A percentile compares a stretch with the other conserved stretches of the same genome.
These are phyloP conservation scores for Pestalotiopsis sp. DNA, from an alignment of 2,329 filamentous ascomycete genomes.

Conservation along the genomic window DNA sequence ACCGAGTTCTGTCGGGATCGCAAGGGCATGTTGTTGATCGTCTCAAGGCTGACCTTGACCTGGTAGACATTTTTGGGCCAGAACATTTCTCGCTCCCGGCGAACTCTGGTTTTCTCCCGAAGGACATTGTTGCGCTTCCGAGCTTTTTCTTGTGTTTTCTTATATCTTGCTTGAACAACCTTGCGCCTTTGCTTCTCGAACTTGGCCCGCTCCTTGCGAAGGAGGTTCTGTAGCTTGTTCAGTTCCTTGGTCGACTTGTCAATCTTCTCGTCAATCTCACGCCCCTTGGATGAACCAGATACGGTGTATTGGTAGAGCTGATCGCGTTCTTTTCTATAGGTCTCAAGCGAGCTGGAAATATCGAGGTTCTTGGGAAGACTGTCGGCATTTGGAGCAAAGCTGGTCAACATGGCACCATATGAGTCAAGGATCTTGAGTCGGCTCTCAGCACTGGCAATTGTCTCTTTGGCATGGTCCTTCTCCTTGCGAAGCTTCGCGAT, in stretches of 20 bases:
- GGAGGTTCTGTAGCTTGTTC: constrained; percentile 28
- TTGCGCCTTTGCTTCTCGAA: constrained; percentile 27
- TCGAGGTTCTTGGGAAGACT: constrained; percentile 30
- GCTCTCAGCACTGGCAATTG: constrained; percentile 34
- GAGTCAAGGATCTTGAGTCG: constrained; percentile 45
- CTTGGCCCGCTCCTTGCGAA: constrained; percentile 26
- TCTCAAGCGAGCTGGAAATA: constrained; percentile 40
- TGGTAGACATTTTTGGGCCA: constrained; percentile 55
- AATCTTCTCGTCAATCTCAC: constrained; percentile 37
- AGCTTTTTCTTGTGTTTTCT: constrained; percentile 36
- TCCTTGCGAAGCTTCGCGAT: constrained; percentile 35
- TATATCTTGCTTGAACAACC: constrained; percentile 32
- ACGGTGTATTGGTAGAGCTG: constrained; percentile 45
- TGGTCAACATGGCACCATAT: constrained; percentile 38
- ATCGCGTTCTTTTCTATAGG: constrained; percentile 46
- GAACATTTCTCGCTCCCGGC: constrained; percentile 45
- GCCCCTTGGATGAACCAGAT: constrained; percentile 31
- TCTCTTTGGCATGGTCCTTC: constrained; percentile 32
- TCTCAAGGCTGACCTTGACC: constrained; percentile 55
- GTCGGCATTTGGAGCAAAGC: constrained; percentile 19
- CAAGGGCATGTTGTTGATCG: constrained; percentile 41
- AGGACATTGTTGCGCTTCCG: constrained; percentile 38
- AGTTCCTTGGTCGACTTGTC: constrained; percentile 35
- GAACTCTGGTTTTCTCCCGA: constrained; percentile 48
- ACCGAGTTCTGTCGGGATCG: constrained; percentile 54